Evolutionary conservation across 2,329 filamentous ascomycete genomes (phyloP).

Genomic region (Leptographium procerum): DNA sequence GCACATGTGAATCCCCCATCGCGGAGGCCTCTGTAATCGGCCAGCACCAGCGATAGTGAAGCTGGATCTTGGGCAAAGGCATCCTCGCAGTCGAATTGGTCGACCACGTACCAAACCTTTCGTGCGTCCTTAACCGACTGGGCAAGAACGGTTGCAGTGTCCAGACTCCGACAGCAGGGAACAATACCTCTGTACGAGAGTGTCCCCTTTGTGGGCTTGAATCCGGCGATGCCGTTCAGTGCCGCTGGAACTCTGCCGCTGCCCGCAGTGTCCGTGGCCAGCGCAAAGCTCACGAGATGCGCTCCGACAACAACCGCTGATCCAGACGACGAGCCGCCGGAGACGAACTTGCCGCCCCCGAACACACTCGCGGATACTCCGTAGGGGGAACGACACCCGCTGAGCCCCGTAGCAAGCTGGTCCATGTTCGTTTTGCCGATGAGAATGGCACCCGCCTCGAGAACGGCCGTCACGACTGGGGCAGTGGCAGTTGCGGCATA

Average conservation of each 20-base stretch:
- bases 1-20: slow-evolving; percentile 30
- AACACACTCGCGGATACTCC: slow-evolving; percentile 38
- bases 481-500: slow-evolving; percentile 35
- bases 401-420: slow-evolving; percentile 50
- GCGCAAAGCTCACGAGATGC: slow-evolving; percentile 39
- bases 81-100: slow-evolving; percentile 33
- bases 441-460: slow-evolving; percentile 36
- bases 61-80: slow-evolving; percentile 33
- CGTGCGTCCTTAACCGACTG: slow-evolving; percentile 28
- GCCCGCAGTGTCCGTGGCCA: slow-evolving; percentile 47
- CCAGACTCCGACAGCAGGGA: slow-evolving; percentile 6
- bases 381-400: slow-evolving; percentile 28
- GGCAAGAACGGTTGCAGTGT: slow-evolving; percentile 8
- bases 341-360: slow-evolving; percentile 21
- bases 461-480: slow-evolving; percentile 32
- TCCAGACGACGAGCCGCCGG: slow-evolving; percentile 45
- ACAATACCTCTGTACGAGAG: slow-evolving; percentile 32
- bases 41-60: slow-evolving; percentile 11
- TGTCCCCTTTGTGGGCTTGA: slow-evolving; percentile 38
- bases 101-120: slow-evolving; percentile 34
- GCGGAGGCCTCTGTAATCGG: slow-evolving; percentile 13
- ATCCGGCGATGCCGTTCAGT: slow-evolving; percentile 42
- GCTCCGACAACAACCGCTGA: slow-evolving; percentile 42
- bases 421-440: slow-evolving; percentile 50
- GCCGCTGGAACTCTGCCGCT: slow-evolving; percentile 40